A percentile compares a stretch with the other conserved stretches of the same genome.
These are phyloP conservation scores for Leptographium lundbergii DNA, from an alignment of 2,329 filamentous ascomycete species.

Conservation along the genomic window DNA sequence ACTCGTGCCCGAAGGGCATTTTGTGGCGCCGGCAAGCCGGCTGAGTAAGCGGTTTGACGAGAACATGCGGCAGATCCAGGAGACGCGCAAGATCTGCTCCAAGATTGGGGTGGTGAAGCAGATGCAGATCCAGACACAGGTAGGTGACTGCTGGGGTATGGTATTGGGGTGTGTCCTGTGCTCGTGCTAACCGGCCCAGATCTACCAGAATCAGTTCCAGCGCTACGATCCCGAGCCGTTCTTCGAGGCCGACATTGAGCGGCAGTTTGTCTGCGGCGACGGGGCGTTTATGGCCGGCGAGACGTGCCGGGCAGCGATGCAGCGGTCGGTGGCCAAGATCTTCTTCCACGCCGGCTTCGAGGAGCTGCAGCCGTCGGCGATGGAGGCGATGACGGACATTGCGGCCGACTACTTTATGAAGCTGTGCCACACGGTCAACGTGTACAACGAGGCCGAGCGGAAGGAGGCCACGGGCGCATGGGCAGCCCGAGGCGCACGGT, in stretches of 20 bases:
- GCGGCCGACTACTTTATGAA: constrained; percentile 84
- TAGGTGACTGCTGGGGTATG: constrained; percentile 26
- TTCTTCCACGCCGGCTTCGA: constrained; percentile 96
- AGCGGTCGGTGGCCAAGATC: constrained; percentile 84
- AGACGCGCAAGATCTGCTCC: constrained; percentile 87
- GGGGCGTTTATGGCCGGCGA: constrained; percentile 78
- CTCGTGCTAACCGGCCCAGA: constrained; percentile 31
- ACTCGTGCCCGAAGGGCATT: constrained; percentile 62
- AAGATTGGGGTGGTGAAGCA: constrained; percentile 98
- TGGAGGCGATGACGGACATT: constrained; percentile 82
- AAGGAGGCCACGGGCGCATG: constrained; percentile 37
- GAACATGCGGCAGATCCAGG: constrained; percentile 91
- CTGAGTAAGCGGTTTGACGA: constrained; percentile 71
- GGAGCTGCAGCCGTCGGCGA: constrained; percentile 86
- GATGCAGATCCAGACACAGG: constrained; percentile 97
- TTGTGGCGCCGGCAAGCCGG: constrained; percentile 60
- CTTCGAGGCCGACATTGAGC: constrained; percentile 69
- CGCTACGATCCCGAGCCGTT: constrained; percentile 91
- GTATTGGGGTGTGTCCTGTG: not conserved
- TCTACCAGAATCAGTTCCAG: constrained; percentile 96
- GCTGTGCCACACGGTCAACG: constrained; percentile 63
- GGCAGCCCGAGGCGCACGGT: constrained; percentile 27
- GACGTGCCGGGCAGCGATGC: constrained; percentile 70
- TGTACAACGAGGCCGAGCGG: constrained; percentile 75
- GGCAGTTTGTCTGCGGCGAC: constrained; percentile 81